Evolutionary conservation across 352 stramenopile species (phyloP).

Genomic region (Globisporangium iwayamae): DNA sequence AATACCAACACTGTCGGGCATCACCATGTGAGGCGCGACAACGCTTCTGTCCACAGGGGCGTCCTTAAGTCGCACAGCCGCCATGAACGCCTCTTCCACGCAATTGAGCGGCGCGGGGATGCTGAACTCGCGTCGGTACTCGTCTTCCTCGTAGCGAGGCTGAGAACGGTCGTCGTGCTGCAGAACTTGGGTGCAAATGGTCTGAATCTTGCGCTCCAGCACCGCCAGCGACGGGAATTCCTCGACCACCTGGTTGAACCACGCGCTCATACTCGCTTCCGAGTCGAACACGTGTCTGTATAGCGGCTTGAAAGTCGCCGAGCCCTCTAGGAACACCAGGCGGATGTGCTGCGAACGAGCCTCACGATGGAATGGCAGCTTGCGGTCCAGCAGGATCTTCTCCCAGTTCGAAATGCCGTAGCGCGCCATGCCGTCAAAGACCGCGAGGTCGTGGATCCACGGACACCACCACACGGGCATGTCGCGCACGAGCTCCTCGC

Average conservation of each 20-base stretch:
- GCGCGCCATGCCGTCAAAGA: slow-evolving; percentile 79
- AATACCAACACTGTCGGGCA: not conserved
- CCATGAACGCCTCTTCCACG: slow-evolving; percentile 42
- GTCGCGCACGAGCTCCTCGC: slow-evolving; percentile 46
- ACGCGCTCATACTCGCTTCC: slow-evolving; percentile 37
- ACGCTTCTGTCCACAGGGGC: slow-evolving; percentile 23
- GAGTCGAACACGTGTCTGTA: slow-evolving; percentile 66
- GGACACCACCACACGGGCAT: slow-evolving; percentile 90
- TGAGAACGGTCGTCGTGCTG: not conserved
- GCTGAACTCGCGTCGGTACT: slow-evolving; percentile 63
- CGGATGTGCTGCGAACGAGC: slow-evolving; percentile 71
- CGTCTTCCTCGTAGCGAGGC: slow-evolving; percentile 44
- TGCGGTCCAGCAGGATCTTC: slow-evolving; percentile 61
- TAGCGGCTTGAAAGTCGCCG: slow-evolving; percentile 41
- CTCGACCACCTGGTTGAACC: slow-evolving; percentile 60
- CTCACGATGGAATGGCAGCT: slow-evolving; percentile 69
- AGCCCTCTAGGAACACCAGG: slow-evolving; percentile 67
- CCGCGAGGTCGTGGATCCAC: slow-evolving; percentile 78
- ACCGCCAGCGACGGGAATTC: slow-evolving; percentile 73
- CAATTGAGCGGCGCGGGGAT: slow-evolving; percentile 55
- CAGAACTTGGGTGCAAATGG: slow-evolving; percentile 46
- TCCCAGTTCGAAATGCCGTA: slow-evolving; percentile 75
- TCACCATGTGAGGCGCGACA: slow-evolving; percentile 12
- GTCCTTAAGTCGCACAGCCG: slow-evolving; percentile 33
- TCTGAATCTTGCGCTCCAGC: slow-evolving; percentile 72